Evolutionary conservation across 805 yeast genomes (phyloP).

Genomic region (Candida bentonensis): DNA sequence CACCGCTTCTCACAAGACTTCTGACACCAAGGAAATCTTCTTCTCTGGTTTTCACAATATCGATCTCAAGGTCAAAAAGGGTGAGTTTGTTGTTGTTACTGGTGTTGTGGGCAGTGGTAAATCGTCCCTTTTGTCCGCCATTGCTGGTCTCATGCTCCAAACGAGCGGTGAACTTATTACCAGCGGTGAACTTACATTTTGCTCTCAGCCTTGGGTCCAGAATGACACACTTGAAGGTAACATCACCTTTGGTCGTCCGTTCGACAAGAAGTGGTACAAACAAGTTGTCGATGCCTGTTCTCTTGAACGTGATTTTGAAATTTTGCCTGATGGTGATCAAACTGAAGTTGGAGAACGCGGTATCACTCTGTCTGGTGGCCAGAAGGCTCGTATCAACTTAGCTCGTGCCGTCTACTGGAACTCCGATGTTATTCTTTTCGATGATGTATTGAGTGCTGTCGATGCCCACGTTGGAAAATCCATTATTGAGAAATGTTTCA

Average conservation of each 20-base stretch:
- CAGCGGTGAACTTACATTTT: conserved; percentile 37
- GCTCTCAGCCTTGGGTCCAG: conserved; percentile 74
- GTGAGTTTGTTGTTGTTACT: conserved; percentile 63
- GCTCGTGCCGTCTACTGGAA: conserved; percentile 70
- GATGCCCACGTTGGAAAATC: conserved; percentile 77
- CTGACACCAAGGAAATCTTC: conserved; percentile 5
- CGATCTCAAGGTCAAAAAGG: conserved; percentile 38
- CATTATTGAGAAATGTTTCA: conserved; percentile 54
- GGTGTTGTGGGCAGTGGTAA: conserved; percentile 81
- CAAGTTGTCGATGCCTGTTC: conserved; percentile 51
- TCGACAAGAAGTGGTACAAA: conserved; percentile 35
- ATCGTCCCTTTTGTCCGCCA: conserved; percentile 53
- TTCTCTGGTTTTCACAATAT: conserved; percentile 37
- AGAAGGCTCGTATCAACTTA: conserved; percentile 70
- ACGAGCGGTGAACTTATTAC: conserved; percentile 36
- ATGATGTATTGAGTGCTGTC: conserved; percentile 78
- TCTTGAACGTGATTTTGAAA: conserved; percentile 47
- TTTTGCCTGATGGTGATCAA: conserved; percentile 57
- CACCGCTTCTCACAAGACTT: conserved; percentile 5
- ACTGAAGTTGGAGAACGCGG: conserved; percentile 88
- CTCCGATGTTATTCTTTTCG: conserved; percentile 52
- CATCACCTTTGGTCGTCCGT: conserved; percentile 52
- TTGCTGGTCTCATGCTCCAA: conserved; percentile 58
- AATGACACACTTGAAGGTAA: conserved; percentile 67
- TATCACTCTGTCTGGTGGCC: conserved; percentile 81